Evolutionary conservation across 345 rosid species (phyloP).

Genomic region (Odontarrhena argentea): DNA sequence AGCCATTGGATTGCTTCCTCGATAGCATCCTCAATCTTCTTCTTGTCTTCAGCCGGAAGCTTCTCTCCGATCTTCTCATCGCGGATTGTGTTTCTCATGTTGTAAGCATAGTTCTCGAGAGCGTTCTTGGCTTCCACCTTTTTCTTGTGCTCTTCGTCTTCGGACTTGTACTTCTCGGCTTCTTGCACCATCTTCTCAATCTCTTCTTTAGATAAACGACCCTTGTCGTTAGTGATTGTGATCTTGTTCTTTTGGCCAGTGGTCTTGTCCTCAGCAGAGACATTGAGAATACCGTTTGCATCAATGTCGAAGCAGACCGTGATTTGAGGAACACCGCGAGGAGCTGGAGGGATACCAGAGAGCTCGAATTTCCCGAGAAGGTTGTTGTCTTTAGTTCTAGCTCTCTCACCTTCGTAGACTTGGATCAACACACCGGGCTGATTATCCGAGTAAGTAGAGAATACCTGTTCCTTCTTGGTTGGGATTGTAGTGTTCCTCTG

Average conservation of each 20-base stretch:
- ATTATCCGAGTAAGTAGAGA: conserved; percentile 43
- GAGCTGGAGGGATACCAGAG: conserved; percentile 43
- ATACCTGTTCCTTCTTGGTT: conserved; percentile 42
- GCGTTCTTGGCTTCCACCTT: conserved; percentile 58
- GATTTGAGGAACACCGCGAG: conserved; percentile 45
- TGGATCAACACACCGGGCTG: conserved; percentile 43
- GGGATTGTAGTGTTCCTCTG: conserved; percentile 44
- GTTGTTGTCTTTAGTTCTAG: conserved; percentile 47
- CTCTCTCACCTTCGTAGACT: conserved; percentile 48
- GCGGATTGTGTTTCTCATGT: conserved; percentile 56
- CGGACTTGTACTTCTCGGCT: conserved; percentile 56
- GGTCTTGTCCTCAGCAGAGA: conserved; percentile 55
- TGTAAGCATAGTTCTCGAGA: conserved; percentile 52
- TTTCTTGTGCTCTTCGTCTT: conserved; percentile 57
- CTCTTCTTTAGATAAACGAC: conserved; percentile 56
- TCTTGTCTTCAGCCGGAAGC: conserved; percentile 48
- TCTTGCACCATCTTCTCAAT: conserved; percentile 61
- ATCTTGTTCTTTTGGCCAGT: conserved; percentile 62
- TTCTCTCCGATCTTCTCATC: conserved; percentile 58
- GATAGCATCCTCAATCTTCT: conserved; percentile 53
- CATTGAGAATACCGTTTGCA: conserved; percentile 42
- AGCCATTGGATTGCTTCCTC: conserved; percentile 56
- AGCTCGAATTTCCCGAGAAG: conserved; percentile 46
- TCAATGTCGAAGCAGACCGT: conserved; percentile 38
- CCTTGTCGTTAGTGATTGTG: conserved; percentile 57